Conservation (phyloP, 2,329 filamentous ascomycete genomes). For the Albifimbria verrucaria region DNA sequence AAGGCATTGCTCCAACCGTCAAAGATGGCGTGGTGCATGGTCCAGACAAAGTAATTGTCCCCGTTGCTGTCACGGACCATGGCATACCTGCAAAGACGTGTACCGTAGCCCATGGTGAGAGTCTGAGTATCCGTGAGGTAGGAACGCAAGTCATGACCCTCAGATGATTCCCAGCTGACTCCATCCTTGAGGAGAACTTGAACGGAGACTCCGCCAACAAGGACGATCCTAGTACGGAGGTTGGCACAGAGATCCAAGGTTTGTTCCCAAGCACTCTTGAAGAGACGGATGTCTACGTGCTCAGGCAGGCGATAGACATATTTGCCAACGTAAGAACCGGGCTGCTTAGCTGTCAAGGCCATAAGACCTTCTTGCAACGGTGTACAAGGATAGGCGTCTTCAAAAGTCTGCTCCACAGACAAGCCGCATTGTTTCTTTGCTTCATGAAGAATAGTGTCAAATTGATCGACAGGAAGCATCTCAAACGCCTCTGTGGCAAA, state of each 20-base stretch:
- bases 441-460: too few species aligned
- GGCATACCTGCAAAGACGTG: neutral
- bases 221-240: constrained; percentile 3
- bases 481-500: too few species aligned
- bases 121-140: neutral
- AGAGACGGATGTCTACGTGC: neutral
- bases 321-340: neutral
- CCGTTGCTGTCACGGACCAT: neutral
- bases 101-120: neutral
- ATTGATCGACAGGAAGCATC: too few species aligned
- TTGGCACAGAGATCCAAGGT: neutral
- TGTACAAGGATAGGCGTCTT: constrained; percentile 4
- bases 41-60: constrained; percentile 10
- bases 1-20: constrained; percentile 49
- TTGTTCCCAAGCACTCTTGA: constrained; percentile 1
- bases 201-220: neutral
- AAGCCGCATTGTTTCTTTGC: neutral
- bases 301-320: neutral
- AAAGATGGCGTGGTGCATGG: constrained; percentile 40
- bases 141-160: neutral
- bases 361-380: constrained; percentile 3
- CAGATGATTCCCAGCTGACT: neutral
- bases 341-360: neutral
- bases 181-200: constrained; percentile 1
- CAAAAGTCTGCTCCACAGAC: neutral